Base-by-base conservation (phyloP, 768 basidiomycete genomes). In the Mycena leptocephala region DNA sequence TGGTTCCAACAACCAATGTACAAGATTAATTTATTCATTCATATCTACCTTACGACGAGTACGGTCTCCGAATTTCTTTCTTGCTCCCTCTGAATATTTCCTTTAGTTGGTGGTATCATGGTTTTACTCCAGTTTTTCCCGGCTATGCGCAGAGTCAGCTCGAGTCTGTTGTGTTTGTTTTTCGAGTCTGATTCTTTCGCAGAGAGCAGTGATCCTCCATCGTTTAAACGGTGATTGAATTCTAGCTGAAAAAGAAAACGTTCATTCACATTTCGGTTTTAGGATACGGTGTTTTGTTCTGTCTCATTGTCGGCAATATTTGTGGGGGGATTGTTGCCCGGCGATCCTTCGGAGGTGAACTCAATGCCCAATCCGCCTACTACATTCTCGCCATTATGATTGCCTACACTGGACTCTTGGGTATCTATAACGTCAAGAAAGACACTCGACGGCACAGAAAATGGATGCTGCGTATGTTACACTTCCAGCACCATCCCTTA, bases 381-480 rank as follows among this genome's bases (percentile, higher is more conserved):
- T 82, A 79, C 62, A 70, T 76, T 39, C 64, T 81, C 1, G 78
- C 71, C 2, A 79, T 81, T 65, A 77, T 82, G 77, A 65, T 79
- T 37, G 73, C 80, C 33, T 71, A 64, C 64, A 39, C 76, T 26
- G 80, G 70, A 18, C 22, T 80, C 5, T 32, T 81, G 63, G 82
- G 82, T 7, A 32, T 77, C 35, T 77, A 72, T 65, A 76, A 83
- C 43, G 80, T 79, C 30, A 82, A 79, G 68, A 75, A 65, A 41
- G 73, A 82, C 55, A 83, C 82, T 26, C 76, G 80, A 22, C 56
- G 71, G 24, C 82, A 83, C 74, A 55, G 82, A 63, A 80, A 80
- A 66, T 83, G 82, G 82, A 83, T 83, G 82, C 74, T 83, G 5
- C 78, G 82, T 83, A 73, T 51, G 82, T 78, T 14, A 3, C 1